phyloP scores from a whole-genome alignment of 495 filamentous ascomycete genomes.

The Aspergillus conjunctus region DNA sequence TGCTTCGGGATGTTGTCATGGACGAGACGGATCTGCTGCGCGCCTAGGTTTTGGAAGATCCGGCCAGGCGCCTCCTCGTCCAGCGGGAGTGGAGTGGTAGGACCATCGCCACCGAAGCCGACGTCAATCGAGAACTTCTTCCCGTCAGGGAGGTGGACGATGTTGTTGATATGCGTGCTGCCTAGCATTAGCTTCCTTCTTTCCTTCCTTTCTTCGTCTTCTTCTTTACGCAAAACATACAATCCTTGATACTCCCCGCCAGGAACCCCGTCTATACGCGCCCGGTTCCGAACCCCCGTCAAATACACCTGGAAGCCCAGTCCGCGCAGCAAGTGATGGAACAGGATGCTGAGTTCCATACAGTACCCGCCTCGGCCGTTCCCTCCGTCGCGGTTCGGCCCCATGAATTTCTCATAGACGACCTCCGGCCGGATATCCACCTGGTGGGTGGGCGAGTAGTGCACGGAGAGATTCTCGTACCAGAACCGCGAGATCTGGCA shows the following conservation, averaged over 20 bases:
- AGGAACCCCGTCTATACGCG: conserved; percentile 32
- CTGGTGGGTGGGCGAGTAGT: conserved; percentile 54
- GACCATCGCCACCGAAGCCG: conserved; percentile 68
- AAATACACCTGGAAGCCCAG: conserved; percentile 62
- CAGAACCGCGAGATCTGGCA: conserved; percentile 63
- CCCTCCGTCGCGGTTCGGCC: conserved; percentile 18
- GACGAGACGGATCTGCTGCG: conserved; percentile 53
- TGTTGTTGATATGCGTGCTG: conserved; percentile 71
- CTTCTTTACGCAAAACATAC: conserved; percentile 30
- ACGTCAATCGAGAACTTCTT: conserved; percentile 66
- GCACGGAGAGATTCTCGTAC: conserved; percentile 67
- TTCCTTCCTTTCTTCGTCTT: background rate
- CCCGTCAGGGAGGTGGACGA: conserved; percentile 56
- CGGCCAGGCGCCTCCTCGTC: conserved; percentile 30
- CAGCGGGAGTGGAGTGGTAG: conserved; percentile 56
- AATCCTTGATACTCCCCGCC: conserved; percentile 45
- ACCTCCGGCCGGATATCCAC: conserved; percentile 58
- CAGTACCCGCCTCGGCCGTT: conserved; percentile 73
- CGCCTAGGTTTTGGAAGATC: conserved; percentile 44
- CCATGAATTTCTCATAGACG: conserved; percentile 67
- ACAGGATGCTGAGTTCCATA: conserved; percentile 73
- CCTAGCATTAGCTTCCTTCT: background rate
- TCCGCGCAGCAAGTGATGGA: conserved; percentile 61
- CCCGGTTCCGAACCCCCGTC: conserved; percentile 48
- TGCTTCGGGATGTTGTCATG: conserved; percentile 50